Percentiles rank a stretch among this genome's conserved stretches.
phyloP scores from a whole-genome alignment of 331 rosid species.

The Cydonia oblonga region DNA sequence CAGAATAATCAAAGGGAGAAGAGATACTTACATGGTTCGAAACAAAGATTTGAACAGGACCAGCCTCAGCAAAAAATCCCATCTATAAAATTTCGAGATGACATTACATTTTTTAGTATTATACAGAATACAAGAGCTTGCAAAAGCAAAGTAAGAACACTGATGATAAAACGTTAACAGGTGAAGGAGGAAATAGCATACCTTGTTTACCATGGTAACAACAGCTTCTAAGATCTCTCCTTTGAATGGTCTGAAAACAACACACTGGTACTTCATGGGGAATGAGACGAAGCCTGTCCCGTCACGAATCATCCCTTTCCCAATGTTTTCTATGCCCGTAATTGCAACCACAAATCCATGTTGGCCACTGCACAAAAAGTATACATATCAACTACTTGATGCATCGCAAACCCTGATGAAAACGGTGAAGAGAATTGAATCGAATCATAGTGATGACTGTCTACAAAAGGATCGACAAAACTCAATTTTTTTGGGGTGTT shows the following conservation, averaged over 20 bases:
- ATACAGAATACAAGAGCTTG: neutral
- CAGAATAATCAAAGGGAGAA: neutral
- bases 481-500: neutral
- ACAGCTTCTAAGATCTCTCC: constrained; percentile 96
- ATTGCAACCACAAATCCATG: constrained; percentile 97
- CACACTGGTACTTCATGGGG: constrained; percentile 90
- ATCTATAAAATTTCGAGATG: constrained; percentile 36
- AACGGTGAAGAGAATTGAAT: too few species aligned
- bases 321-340: constrained; percentile 76
- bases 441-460: too few species aligned
- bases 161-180: neutral
- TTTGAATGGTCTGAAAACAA: constrained; percentile 86
- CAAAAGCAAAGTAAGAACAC: neutral
- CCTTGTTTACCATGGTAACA: constrained; percentile 96
- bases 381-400: constrained; percentile 3
- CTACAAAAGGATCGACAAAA: neutral
- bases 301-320: constrained; percentile 84
- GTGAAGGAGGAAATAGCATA: neutral
- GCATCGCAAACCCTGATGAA: neutral
- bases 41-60: constrained; percentile 93
- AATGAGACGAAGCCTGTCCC: constrained; percentile 88
- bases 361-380: constrained; percentile 49
- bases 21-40: constrained; percentile 68
- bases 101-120: neutral
- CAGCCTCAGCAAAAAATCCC: constrained; percentile 97